Conservation (phyloP, 73 alveolate species). For the Effrenium voratum region DNA sequence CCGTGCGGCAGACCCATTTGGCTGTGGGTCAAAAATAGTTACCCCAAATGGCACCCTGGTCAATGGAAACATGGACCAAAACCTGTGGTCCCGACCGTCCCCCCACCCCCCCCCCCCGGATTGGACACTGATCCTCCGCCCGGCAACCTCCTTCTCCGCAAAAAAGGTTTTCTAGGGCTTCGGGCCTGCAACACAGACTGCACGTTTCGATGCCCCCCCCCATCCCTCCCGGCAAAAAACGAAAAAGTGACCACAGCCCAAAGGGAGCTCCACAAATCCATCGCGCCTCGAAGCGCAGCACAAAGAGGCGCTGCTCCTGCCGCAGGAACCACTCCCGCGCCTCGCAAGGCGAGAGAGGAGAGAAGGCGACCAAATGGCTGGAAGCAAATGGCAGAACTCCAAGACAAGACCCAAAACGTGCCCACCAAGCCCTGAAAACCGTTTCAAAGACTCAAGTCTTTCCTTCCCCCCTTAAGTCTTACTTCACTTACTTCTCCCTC, state of each 20-base stretch:
- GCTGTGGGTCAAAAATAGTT: neutral
- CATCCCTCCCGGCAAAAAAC: no score
- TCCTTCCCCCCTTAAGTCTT: no score
- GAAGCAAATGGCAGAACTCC: neutral
- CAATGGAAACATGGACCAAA: neutral
- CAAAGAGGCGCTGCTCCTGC: slow-evolving; percentile 88
- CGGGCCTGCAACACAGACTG: no score
- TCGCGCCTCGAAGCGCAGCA: slow-evolving; percentile 53
- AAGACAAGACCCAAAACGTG: neutral
- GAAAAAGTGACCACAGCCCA: no score
- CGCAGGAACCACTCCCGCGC: slow-evolving; percentile 82
- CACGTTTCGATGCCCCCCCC: no score
- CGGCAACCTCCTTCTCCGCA: no score
- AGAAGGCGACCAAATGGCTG: neutral
- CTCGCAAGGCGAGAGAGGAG: neutral
- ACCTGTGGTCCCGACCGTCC: neutral
- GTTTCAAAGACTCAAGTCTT: neutral
- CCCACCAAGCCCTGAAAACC: neutral
- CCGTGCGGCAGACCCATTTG: no score
- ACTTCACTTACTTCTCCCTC: no score
- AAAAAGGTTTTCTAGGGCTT: no score
- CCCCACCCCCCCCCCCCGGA: no score
- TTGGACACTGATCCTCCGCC: no score
- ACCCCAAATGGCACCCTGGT: neutral
- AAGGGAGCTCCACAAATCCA: no score